phyloP scores from a whole-genome alignment of 2,329 filamentous ascomycete species.

The Drechslerella dactyloides region DNA sequence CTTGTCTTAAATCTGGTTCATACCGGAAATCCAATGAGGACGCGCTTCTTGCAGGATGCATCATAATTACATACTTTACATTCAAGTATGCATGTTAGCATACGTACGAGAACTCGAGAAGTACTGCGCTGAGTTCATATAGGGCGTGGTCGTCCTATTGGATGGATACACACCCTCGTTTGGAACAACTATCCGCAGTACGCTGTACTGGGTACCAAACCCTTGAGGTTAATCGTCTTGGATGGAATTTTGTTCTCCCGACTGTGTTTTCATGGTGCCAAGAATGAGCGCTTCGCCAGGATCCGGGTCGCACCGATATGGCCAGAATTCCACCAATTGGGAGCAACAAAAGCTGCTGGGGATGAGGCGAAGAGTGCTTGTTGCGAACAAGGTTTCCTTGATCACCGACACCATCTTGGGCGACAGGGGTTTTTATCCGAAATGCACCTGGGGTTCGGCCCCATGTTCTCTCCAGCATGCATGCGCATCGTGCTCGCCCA shows the following conservation, averaged over 20 bases:
- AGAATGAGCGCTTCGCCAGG: constrained; percentile 22
- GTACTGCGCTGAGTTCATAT: too few relatives aligned
- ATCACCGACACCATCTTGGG: constrained; percentile 9
- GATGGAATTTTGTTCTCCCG: constrained; percentile 51
- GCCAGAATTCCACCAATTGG: constrained; percentile 49
- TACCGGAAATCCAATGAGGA: neutral
- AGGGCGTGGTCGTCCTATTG: too few relatives aligned
- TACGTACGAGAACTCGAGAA: too few relatives aligned
- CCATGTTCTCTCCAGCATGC: constrained; percentile 18
- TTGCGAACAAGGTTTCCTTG: constrained; percentile 42
- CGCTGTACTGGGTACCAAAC: neutral
- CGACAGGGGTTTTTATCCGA: constrained; percentile 43
- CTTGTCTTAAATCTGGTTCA: neutral
- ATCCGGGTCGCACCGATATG: constrained; percentile 38
- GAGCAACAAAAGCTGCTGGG: constrained; percentile 22
- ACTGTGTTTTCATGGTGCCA: constrained; percentile 27
- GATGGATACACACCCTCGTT: neutral
- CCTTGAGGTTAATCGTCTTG: constrained; percentile 10
- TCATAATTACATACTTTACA: too few relatives aligned
- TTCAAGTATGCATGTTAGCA: too few relatives aligned
- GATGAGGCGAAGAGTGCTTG: constrained; percentile 23
- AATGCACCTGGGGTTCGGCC: constrained; percentile 41
- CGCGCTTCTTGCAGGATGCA: neutral
- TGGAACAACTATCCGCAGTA: neutral
- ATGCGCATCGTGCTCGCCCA: constrained; percentile 10